Evolutionary conservation across 345 rosid genomes (phyloP), one percentile per base, ranked within the genome.

Genomic region (Ailanthus altissimus): DNA sequence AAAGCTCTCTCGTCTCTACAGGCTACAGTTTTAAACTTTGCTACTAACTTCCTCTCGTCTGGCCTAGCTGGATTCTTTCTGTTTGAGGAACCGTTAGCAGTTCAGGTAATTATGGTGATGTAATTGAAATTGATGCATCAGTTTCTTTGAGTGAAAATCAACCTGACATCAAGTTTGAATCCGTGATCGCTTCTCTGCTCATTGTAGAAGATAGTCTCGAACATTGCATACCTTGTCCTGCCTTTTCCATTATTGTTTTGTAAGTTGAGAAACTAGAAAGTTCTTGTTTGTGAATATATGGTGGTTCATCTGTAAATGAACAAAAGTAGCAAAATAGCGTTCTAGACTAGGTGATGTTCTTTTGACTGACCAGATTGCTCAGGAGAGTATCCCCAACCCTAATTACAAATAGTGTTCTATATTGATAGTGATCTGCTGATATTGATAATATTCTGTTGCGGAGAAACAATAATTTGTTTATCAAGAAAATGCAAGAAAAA

Each of bases 21-120:
- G 87, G 99, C 99, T 73, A 93, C 96, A 0, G 96, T 90, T 21
- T 89, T 94, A 0, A 95, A 95, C 75, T 95, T 95, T 47, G 93
- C 94, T 53, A 87, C 96, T 40, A 95, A 91, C 84, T 93, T 95
- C 83, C 91, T 95, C 67, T 69, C 93, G 49, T 93, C 97, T 32
- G 97, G 96, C 56, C 78, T 95, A 18, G 93, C 98, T 62, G 99
- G 99, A 5, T 90, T 85, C 82, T 81, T 93, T 60, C 69, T 95
- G 56, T 95, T 95, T 56, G 74, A 85, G 6, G 98, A 95, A 75
- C 53, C 88, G 3, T 81, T 95, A 60, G 72, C 93, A 1, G 65
- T 82, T 47, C 88, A 83, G 81, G 99, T 93, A 85, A 79, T 23
- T 40, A 59, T 23, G 25, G 70, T 38, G 38, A 42, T 18, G 5